phyloP scores from a whole-genome alignment of 805 yeast genomes.

The Helenozyma rhizophorensis region DNA sequence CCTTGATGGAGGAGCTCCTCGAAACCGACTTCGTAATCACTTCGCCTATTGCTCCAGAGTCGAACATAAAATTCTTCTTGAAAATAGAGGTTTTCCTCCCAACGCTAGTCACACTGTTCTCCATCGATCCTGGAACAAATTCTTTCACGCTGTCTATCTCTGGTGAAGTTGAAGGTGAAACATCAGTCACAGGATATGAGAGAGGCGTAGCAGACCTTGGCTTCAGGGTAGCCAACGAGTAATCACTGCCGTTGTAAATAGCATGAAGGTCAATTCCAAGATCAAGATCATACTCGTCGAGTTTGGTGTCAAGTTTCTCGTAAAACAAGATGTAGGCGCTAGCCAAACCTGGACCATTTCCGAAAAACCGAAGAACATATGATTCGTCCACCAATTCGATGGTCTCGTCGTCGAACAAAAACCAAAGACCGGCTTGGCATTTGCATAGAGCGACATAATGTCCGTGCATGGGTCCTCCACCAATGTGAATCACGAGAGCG shows the following conservation, averaged over 20 bases:
- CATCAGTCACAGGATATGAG: not conserved
- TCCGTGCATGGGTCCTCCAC: conserved; percentile 97
- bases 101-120: conserved; percentile 2
- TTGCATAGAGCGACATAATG: conserved; percentile 89
- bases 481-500: conserved; percentile 89
- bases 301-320: conserved; percentile 41
- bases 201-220: conserved; percentile 2
- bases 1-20: conserved; percentile 7
- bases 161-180: conserved; percentile 1
- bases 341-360: conserved; percentile 82
- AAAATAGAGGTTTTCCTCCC: conserved; percentile 19
- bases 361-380: conserved; percentile 81
- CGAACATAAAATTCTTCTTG: conserved; percentile 31
- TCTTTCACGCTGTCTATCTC: conserved; percentile 1
- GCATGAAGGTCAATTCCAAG: conserved; percentile 68
- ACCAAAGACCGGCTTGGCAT: conserved; percentile 77
- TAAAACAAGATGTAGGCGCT: conserved; percentile 90
- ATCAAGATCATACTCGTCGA: conserved; percentile 34
- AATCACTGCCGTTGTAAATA: conserved; percentile 55
- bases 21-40: conserved; percentile 9
- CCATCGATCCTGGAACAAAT: not conserved
- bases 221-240: conserved; percentile 12
- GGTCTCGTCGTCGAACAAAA: conserved; percentile 91
- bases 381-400: conserved; percentile 84
- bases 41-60: conserved; percentile 10